Evolutionary conservation across 2,329 filamentous ascomycete genomes (phyloP), one percentile per base, ranked within the genome.

Genomic region (Chrysoporthe cubensis): DNA sequence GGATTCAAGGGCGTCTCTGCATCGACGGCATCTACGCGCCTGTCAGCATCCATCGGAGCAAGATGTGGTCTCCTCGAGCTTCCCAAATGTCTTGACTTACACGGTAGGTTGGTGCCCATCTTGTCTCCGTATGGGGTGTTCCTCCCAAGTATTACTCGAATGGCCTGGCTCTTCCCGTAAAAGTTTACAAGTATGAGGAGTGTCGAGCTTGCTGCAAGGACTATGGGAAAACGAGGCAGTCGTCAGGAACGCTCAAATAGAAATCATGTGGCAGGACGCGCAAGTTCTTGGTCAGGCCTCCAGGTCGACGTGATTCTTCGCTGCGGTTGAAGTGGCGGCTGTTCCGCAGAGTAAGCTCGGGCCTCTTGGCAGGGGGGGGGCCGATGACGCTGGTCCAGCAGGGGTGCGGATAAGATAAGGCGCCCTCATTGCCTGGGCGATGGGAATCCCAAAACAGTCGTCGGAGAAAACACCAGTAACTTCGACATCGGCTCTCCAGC

Each of bases 1-100:
- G 93, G 89, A 81, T 96, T 96, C 71, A 99, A 87, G 73, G 96
- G 92, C 92, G 92, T 97, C 84, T 99, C 96, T 75, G 96, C 96
- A 82, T 99, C 96, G 73, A 96, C 94, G 76, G 96, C 96, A 85
- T 98, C 96, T 98, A 81, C 69, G 40, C 6, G 34, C 2, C 11
- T 43, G 57, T 43, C 44, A 26, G 18, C 40, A 8, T 60, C 3
- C 11, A 13, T 43, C 32, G 8, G 56, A 6, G 34, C 56, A 11
- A 40, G 56, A 58, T 40, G 37, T 37, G 16, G 16, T 8, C 18
- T 44, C 56, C 18, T 44, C 40, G 18, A 5, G 16, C 50, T 4
- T 16, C 8, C 21, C 7, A 34, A 62, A 13, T 59, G 54, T 62
- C 58, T n/a, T 26, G 52, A 71, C 74, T 72, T 66, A 84, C 83